Base-by-base conservation (phyloP, 768 basidiomycete species). In the Galerina marginata region DNA sequence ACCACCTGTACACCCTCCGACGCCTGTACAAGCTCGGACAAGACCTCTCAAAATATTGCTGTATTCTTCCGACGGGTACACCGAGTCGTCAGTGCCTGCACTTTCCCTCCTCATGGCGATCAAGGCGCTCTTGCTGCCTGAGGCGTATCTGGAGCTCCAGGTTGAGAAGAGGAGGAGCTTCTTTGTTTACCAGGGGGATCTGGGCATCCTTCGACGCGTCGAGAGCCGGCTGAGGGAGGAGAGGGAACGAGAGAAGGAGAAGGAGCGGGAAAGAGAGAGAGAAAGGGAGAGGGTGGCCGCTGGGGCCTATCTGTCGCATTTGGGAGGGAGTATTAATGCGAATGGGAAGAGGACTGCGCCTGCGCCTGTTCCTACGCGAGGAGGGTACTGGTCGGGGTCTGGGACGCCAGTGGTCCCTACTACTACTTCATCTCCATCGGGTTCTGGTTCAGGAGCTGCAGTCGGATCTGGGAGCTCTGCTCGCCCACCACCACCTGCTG, bases 131-230 rank as follows among this genome's bases (percentile, higher is more conserved):
- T 75, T 80, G 50, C 83, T 97, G 7, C 93, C 95, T 9, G 93
- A 96, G 71, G 96, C 95, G 6, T 98, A 96, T 77, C 79, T 98
- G 36, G 89, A 94, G 71, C 83, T 99, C 63, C 96, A 99, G 75
- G 87, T 90, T 43, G 82, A 79, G 58, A 90, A 90, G 71, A 79
- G 83, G 54, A 76, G 96, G 53, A 91, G 88, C 62, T 99, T 99
- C 78, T 99, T 96, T 66, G 93, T 98, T 54, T 97, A 97, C 74
- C 86, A 87, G 58, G 79, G 78, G 50, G 96, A 99, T 74, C 73
- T 96, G 56, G 84, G 84, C 4, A 71, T 95, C 29, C 75, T 97
- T 66, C 80, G 85, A 63, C 80, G 85, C 44, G 83, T 95, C 46
- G 95, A 96, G 75, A 76, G 65, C 20, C 69, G 79, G 56, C 61